Evolutionary conservation across 495 filamentous ascomycete species (phyloP).

Genomic region (Baudoinia panamericana): DNA sequence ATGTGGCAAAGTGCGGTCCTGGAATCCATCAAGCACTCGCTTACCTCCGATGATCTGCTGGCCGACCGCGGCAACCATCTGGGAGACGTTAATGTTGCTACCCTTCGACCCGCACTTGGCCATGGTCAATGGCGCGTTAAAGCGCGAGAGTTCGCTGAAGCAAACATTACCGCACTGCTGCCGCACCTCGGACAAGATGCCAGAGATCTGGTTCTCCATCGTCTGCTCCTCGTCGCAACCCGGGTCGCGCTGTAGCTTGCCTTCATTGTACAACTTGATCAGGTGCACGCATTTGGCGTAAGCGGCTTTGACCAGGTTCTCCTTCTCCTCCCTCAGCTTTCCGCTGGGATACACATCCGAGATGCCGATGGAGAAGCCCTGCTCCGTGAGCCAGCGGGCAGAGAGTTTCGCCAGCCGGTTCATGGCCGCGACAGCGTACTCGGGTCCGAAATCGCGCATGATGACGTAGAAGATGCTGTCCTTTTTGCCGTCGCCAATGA

Average conservation of each 20-base stretch:
- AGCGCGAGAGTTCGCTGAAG: constrained; percentile 74
- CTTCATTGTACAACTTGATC: constrained; percentile 66
- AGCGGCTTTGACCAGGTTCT: constrained; percentile 59
- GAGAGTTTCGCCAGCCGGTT: constrained; percentile 85
- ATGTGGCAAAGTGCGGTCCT: constrained; percentile 86
- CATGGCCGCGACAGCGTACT: constrained; percentile 81
- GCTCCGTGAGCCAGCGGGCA: constrained; percentile 73
- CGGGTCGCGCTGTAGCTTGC: constrained; percentile 65
- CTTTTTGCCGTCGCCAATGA: constrained; percentile 91
- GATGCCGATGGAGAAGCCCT: constrained; percentile 93
- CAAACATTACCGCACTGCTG: constrained; percentile 83
- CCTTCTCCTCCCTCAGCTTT: constrained; percentile 54
- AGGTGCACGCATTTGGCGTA: constrained; percentile 71
- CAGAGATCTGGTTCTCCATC: constrained; percentile 79
- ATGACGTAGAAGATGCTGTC: constrained; percentile 96
- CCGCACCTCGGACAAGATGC: constrained; percentile 81
- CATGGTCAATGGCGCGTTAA: constrained; percentile 93
- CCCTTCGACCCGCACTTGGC: constrained; percentile 93
- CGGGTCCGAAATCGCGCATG: constrained; percentile 81
- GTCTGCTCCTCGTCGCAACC: constrained; percentile 87
- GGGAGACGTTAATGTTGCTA: constrained; percentile 93
- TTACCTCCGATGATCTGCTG: constrained; percentile 93
- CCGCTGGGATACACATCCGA: constrained; percentile 77
- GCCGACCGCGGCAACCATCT: constrained; percentile 95
- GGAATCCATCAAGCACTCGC: constrained; percentile 92